These are phyloP conservation scores for Aureobasidium zeae DNA, from an alignment of 2,329 filamentous ascomycete species.

Conservation along the genomic window DNA sequence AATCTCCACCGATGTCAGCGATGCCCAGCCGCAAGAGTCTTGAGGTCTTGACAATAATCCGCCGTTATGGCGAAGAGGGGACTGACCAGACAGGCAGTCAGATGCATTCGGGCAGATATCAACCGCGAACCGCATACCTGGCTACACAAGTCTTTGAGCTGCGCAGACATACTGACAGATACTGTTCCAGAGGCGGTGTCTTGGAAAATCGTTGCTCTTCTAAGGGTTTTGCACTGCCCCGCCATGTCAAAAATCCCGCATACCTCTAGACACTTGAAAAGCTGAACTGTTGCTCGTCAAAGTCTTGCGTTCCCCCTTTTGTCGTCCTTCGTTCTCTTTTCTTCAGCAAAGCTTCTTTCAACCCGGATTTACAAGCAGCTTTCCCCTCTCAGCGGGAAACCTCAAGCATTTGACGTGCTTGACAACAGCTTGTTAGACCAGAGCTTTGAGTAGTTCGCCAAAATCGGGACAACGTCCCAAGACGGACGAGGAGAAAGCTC, in stretches of 20 bases:
- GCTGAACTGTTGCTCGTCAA: not conserved
- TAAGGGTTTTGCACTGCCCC: slow-evolving; percentile 9
- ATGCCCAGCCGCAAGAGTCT: not conserved
- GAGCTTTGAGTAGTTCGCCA: too few relatives aligned
- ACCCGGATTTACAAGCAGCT: too few relatives aligned
- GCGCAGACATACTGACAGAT: slow-evolving; percentile 2
- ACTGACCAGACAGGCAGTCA: not conserved
- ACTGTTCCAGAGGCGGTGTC: not conserved
- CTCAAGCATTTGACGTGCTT: slow-evolving; percentile 5
- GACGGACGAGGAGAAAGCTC: not conserved
- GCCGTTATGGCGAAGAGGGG: too few relatives aligned
- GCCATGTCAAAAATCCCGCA: slow-evolving; percentile 9
- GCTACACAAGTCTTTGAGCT: not conserved
- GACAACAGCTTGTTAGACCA: slow-evolving; percentile 6
- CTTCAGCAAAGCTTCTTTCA: too few relatives aligned
- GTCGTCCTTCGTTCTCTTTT: too few relatives aligned
- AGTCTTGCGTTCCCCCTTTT: too few relatives aligned
- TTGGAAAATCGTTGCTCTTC: not conserved
- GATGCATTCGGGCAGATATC: too few relatives aligned
- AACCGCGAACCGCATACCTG: not conserved
- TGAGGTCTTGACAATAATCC: not conserved
- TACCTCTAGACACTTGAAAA: not conserved
- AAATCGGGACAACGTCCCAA: too few relatives aligned
- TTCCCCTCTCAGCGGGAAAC: not conserved
- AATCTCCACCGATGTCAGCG: not conserved